Evolutionary conservation across 2,329 filamentous ascomycete species (phyloP).

Genomic region (Diplodia intermedia): DNA sequence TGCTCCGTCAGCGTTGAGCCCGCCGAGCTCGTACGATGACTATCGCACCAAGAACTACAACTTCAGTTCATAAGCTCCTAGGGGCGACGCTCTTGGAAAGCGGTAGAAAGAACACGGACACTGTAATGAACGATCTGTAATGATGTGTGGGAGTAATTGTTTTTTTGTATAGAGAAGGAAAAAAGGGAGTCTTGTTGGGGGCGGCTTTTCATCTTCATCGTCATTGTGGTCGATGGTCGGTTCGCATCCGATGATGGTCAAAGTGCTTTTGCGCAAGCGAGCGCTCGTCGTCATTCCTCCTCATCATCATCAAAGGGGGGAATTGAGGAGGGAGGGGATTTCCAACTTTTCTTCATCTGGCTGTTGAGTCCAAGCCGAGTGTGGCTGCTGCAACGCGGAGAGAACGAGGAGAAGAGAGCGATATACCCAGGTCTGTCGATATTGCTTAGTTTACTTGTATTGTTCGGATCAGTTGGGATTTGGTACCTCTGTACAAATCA

Average conservation of each 20-base stretch:
- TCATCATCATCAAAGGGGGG: background rate
- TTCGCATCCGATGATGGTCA: conserved; percentile 1
- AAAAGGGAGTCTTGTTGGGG: background rate
- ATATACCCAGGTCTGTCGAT: conserved; percentile 3
- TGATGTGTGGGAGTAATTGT: background rate
- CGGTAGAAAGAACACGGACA: background rate
- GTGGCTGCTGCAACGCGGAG: background rate
- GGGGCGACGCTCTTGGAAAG: background rate
- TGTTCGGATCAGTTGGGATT: background rate
- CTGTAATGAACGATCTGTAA: conserved; percentile 1
- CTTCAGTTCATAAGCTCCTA: conserved; percentile 10
- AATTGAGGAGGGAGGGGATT: background rate
- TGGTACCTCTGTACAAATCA: background rate
- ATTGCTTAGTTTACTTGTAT: background rate
- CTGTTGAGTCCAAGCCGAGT: background rate
- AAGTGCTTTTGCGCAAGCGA: background rate
- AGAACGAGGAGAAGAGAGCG: background rate
- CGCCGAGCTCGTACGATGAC: conserved; percentile 26
- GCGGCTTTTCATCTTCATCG: background rate
- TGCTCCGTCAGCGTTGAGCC: conserved; percentile 25
- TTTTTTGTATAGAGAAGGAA: conserved; percentile 1
- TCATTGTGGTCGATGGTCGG: background rate
- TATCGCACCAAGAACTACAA: conserved; percentile 29
- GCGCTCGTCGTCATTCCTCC: background rate
- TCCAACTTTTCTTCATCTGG: background rate